These are phyloP conservation scores for Ogataea minuta DNA, from an alignment of 805 yeast species.

Conservation along the genomic window DNA sequence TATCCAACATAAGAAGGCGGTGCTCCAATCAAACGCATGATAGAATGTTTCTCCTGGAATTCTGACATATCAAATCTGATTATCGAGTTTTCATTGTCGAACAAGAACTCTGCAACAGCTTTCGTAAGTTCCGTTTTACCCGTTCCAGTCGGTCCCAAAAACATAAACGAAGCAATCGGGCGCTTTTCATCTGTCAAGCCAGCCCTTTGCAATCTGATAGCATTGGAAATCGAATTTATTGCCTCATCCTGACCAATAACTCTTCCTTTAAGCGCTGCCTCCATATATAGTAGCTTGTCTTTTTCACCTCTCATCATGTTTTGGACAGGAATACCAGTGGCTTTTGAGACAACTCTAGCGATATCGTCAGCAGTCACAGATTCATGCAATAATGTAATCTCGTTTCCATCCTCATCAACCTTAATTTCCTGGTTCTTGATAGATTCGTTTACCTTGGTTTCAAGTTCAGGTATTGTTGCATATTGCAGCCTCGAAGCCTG, in stretches of 20 bases:
- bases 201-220: constrained; percentile 94
- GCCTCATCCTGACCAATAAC: constrained; percentile 98
- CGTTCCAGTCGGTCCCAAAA: constrained; percentile 97
- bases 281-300: constrained; percentile 88
- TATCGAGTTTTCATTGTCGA: constrained; percentile 83
- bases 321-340: constrained; percentile 95
- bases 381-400: constrained; percentile 64
- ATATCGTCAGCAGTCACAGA: constrained; percentile 93
- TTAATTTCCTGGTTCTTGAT: constrained; percentile 32
- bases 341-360: constrained; percentile 84
- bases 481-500: constrained; percentile 88
- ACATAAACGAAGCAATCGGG: constrained; percentile 95
- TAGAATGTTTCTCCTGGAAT: constrained; percentile 91
- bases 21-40: constrained; percentile 90
- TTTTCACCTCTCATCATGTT: constrained; percentile 92
- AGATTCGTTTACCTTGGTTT: constrained; percentile 53
- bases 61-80: constrained; percentile 97
- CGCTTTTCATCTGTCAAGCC: constrained; percentile 92
- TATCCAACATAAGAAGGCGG: constrained; percentile 98
- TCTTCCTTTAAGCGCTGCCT: constrained; percentile 64
- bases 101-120: constrained; percentile 85
- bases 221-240: constrained; percentile 82
- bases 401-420: constrained; percentile 33
- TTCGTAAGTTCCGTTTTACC: constrained; percentile 97
- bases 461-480: constrained; percentile 78